Evolutionary conservation across 176 grass and related monocot genomes (phyloP), one percentile per base, ranked within the genome.

Genomic region (Oryza punctata): DNA sequence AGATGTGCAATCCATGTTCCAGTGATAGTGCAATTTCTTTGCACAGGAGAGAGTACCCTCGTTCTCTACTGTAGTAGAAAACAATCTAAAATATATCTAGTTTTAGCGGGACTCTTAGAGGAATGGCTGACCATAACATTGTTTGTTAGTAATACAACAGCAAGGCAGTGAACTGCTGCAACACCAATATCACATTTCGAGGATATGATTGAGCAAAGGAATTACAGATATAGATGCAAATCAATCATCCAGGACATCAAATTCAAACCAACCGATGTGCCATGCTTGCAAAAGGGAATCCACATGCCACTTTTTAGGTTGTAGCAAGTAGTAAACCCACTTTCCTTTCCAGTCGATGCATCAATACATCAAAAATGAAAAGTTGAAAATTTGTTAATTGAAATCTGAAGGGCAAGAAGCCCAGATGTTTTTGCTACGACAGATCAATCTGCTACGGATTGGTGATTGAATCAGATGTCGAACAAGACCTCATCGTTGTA

Each of bases 331-430:
- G 26, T 24, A 59, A 69, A 59, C n/a, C 63, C 61, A 1, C 24
- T 49, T 28, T 68, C 15, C 26, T 19, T 73, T 68, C 15, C 47
- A 73, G 59, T 73, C 21, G 63, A 72, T 46, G 19, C 45, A 69
- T 49, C 60, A 57, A 78, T 69, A 86, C 73, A 85, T 65, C 72
- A 79, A 69, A 10, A 7, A 84, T 27, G 19, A 69, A 35, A 28
- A 19, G 30, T 57, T 15, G 25, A 72, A 40, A 74, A 33, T 15
- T 65, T 87, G 75, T 54, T 23, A 68, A 79, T 0, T 41, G 19
- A 57, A 90, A 64, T 23, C 45, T 73, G 14, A 63, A 78, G 66
- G 66, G 70, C 76, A n/a, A 52, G 49, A 19, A 1, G 10, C 63
- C 47, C 28, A 68, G 12, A 64, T 37, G 70, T 71, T 65, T 70